A percentile compares a stretch with the other conserved stretches of the same genome.
Conservation (phyloP, 148 eudicot species). For the Oxyria digyna region DNA sequence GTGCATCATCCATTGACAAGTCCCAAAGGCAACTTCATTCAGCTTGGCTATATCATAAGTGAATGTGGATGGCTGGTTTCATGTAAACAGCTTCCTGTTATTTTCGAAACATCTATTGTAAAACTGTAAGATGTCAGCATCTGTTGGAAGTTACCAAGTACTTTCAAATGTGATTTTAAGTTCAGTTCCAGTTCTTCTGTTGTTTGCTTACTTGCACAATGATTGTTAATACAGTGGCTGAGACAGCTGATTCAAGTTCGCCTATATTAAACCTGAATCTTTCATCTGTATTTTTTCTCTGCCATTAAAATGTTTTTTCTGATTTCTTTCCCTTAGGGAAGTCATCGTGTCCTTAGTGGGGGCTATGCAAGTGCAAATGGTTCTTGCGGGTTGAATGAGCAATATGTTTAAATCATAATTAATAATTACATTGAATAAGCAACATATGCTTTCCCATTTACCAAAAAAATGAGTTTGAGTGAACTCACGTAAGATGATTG, state of each 20-base stretch:
- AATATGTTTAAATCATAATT: neutral
- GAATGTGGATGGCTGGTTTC: neutral
- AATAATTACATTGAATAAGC: neutral
- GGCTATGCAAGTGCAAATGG: too few relatives aligned
- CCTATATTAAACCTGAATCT: too few relatives aligned
- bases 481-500: neutral
- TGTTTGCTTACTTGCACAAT: neutral
- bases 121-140: constrained; percentile 1
- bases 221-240: too few relatives aligned
- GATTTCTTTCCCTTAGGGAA: neutral
- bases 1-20: neutral
- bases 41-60: neutral
- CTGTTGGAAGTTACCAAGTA: constrained; percentile 1
- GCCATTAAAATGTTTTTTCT: too few relatives aligned
- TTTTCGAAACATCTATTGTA: neutral
- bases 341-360: neutral
- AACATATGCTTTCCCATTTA: neutral
- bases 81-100: neutral
- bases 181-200: neutral
- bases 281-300: too few relatives aligned
- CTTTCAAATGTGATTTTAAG: neutral
- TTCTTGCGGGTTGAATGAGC: neutral
- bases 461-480: neutral
- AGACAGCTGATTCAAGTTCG: neutral
- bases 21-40: neutral